Evolutionary conservation across 2,329 filamentous ascomycete genomes (phyloP).

Genomic region (Trichoderma hamatum): DNA sequence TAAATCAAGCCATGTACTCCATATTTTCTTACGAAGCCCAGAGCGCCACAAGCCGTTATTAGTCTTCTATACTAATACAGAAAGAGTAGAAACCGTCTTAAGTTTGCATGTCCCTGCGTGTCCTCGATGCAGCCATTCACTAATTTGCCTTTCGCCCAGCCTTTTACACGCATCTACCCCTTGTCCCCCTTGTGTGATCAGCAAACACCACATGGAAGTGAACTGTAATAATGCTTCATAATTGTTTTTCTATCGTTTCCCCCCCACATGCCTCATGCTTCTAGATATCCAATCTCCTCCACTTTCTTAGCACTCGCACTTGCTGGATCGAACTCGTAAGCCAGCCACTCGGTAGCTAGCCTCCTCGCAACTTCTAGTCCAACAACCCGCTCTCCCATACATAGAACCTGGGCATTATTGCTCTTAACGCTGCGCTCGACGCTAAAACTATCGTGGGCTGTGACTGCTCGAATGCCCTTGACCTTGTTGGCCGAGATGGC

Average conservation of each 20-base stretch:
- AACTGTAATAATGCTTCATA: neutral
- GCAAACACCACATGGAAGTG: neutral
- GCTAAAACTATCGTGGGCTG: conserved; percentile 82
- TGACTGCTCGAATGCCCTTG: conserved; percentile 81
- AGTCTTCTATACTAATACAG: neutral
- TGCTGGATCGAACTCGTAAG: conserved; percentile 74
- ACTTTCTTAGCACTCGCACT: conserved; percentile 52
- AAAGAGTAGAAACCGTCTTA: neutral
- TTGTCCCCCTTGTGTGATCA: neutral
- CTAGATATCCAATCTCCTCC: conserved; percentile 46
- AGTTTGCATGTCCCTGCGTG: neutral
- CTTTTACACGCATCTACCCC: neutral
- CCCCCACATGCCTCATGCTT: conserved; percentile 31
- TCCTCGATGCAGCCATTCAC: neutral
- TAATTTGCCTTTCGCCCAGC: neutral
- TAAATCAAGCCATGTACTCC: neutral
- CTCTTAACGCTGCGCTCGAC: conserved; percentile 80
- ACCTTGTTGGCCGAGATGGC: conserved; percentile 91
- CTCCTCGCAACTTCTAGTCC: conserved; percentile 78
- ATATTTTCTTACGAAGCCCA: neutral
- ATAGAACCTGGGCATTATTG: conserved; percentile 86
- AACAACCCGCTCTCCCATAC: conserved; percentile 82
- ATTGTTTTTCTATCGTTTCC: neutral
- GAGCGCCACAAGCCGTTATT: neutral
- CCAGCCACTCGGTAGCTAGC: conserved; percentile 79